Conservation (phyloP, 202 grass and related monocot genomes). For the Schoenoplectus tabernaemontani region DNA sequence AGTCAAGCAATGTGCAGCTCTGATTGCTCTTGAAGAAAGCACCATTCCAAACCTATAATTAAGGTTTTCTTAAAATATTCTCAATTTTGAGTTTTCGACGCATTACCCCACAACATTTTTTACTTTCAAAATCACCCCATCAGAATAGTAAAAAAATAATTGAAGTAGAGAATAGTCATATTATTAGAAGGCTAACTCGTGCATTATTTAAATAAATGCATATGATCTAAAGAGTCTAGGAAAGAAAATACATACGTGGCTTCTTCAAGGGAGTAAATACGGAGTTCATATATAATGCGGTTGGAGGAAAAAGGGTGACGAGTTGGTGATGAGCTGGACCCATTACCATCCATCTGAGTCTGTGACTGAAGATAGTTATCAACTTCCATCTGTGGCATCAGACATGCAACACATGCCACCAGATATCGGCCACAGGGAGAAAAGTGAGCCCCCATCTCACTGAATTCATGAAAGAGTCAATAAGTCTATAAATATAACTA, state of each 20-base stretch:
- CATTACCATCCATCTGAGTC: conserved; percentile 60
- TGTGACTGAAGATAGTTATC: conserved; percentile 51
- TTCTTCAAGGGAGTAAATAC: conserved; percentile 94
- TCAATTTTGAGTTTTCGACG: not conserved
- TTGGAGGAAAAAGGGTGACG: conserved; percentile 83
- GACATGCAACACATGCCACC: conserved; percentile 95
- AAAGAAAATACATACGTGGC: conserved; percentile 49
- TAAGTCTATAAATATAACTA: conserved; percentile 26
- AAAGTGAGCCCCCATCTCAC: conserved; percentile 99
- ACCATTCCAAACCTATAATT: conserved; percentile 61
- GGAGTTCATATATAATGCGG: conserved; percentile 95
- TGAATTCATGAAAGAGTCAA: conserved; percentile 25
- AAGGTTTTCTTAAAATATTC: conserved; percentile 12
- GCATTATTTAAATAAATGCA: not conserved
- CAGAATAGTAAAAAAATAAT: not conserved
- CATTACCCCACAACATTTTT: not conserved
- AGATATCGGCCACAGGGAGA: conserved; percentile 94
- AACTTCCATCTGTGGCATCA: conserved; percentile 83
- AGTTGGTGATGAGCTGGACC: conserved; percentile 81
- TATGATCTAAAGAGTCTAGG: not conserved
- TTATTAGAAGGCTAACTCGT: not conserved
- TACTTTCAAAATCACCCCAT: not conserved
- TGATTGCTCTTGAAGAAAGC: conserved; percentile 83
- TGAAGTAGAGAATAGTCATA: too few relatives aligned
- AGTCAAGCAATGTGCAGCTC: conserved; percentile 97